These are phyloP conservation scores for Cercis canadensis DNA, from an alignment of 306 rosid species.

Conservation along the genomic window DNA sequence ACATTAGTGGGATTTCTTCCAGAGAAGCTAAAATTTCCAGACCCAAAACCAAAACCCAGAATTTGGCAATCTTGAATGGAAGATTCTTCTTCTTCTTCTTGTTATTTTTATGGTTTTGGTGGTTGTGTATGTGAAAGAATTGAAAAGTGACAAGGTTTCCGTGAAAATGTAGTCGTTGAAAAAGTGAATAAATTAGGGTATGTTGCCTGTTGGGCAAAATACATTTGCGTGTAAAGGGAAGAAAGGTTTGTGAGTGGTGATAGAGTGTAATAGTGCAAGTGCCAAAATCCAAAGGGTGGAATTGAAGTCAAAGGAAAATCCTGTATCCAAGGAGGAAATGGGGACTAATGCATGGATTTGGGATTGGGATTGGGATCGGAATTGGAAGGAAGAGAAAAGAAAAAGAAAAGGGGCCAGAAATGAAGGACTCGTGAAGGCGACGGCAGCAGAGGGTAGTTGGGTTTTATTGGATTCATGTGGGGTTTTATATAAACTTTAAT, in stretches of 20 bases:
- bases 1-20: constrained; percentile 32
- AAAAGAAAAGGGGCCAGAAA: constrained; percentile 34
- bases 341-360: constrained; percentile 29
- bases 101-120: too few species aligned
- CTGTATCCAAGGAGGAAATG: constrained; percentile 53
- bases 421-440: constrained; percentile 97
- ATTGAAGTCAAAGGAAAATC: constrained; percentile 65
- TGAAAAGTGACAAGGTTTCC: constrained; percentile 23
- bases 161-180: constrained; percentile 50
- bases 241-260: constrained; percentile 14
- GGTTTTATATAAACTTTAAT: too few species aligned
- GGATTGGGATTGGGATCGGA: too few species aligned
- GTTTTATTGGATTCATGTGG: constrained; percentile 60
- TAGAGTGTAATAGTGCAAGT: neutral
- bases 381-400: constrained; percentile 4
- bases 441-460: constrained; percentile 60
- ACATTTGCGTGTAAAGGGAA: constrained; percentile 63
- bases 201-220: constrained; percentile 38
- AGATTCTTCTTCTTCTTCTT: constrained; percentile 28
- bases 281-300: neutral
- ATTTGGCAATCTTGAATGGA: neutral
- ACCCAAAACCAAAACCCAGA: constrained; percentile 6
- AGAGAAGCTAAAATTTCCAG: constrained; percentile 27
- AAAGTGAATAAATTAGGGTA: constrained; percentile 37
- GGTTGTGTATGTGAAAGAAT: too few species aligned